Conservation (phyloP, 2,329 filamentous ascomycete genomes). For the Raffaelea arxii region DNA sequence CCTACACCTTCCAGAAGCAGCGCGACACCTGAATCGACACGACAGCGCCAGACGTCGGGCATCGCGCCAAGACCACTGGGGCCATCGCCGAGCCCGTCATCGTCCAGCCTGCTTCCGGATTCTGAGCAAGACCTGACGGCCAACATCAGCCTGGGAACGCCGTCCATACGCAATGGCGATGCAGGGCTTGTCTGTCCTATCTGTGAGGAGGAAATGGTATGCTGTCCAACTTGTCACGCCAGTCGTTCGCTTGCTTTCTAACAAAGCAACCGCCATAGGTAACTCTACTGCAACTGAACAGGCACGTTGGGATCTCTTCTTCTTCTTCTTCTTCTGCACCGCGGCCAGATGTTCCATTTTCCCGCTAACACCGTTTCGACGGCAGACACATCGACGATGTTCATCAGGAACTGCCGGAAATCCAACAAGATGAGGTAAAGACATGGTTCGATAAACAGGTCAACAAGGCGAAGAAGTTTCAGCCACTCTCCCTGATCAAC, state of each 20-base stretch:
- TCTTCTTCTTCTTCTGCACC: background rate
- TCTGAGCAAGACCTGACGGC: constrained; percentile 70
- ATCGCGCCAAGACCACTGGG: no score
- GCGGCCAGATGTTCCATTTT: background rate
- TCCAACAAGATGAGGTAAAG: constrained; percentile 88
- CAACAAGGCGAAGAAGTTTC: constrained; percentile 84
- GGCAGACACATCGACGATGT: constrained; percentile 64
- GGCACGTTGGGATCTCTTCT: constrained; percentile 27
- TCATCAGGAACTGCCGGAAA: constrained; percentile 80
- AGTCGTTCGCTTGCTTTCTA: background rate
- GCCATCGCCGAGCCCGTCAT: no score
- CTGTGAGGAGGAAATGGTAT: constrained; percentile 94
- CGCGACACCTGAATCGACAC: no score
- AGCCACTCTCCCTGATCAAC: constrained; percentile 82
- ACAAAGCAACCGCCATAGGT: constrained; percentile 49
- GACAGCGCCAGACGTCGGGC: no score
- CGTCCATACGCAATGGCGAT: constrained; percentile 45
- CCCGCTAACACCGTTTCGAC: background rate
- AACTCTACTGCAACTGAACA: constrained; percentile 85
- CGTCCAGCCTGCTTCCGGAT: no score
- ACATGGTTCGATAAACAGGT: constrained; percentile 96
- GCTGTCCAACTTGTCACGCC: constrained; percentile 8
- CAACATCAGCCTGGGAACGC: constrained; percentile 59
- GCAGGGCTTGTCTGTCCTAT: constrained; percentile 86
- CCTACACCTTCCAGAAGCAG: no score